phyloP scores from a whole-genome alignment of 495 filamentous ascomycete genomes.

The Emericellopsis terricola region DNA sequence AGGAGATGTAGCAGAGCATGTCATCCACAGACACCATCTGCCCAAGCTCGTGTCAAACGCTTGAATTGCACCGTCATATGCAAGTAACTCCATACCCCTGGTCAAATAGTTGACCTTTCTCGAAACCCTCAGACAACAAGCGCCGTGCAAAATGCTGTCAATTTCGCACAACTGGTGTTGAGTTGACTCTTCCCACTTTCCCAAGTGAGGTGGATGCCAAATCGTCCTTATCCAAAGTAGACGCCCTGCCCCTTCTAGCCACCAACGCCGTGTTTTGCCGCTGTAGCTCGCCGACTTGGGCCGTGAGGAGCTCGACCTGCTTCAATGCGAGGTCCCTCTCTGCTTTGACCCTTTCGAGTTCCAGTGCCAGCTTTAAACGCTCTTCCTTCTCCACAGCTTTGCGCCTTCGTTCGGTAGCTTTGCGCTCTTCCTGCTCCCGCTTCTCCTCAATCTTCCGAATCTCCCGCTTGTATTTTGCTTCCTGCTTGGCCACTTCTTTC shows the following conservation, averaged over 20 bases:
- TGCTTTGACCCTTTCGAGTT: slow-evolving; percentile 32
- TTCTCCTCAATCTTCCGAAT: slow-evolving; percentile 44
- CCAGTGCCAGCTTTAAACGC: slow-evolving; percentile 21
- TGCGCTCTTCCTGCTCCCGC: slow-evolving; percentile 38
- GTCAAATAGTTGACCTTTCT: too few relatives aligned
- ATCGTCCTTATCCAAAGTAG: too few relatives aligned
- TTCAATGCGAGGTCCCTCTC: slow-evolving; percentile 36
- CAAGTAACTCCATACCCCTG: too few relatives aligned
- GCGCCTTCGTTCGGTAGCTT: slow-evolving; percentile 36
- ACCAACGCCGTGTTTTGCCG: slow-evolving; percentile 43
- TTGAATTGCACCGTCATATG: too few relatives aligned
- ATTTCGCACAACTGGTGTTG: too few relatives aligned
- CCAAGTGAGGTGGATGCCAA: too few relatives aligned
- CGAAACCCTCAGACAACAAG: too few relatives aligned
- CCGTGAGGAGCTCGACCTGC: slow-evolving; percentile 43
- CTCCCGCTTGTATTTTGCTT: slow-evolving; percentile 46
- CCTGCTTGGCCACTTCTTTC: slow-evolving; percentile 37
- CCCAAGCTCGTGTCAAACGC: too few relatives aligned
- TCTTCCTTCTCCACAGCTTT: slow-evolving; percentile 38
- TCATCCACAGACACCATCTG: too few relatives aligned
- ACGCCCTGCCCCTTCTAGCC: slow-evolving; percentile 24
- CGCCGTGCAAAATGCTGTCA: too few relatives aligned
- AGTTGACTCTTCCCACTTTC: too few relatives aligned
- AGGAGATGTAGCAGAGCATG: too few relatives aligned
- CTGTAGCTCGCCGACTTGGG: slow-evolving; percentile 46